Conservation (phyloP, 768 basidiomycete genomes). For the Baorangia bicolor region DNA sequence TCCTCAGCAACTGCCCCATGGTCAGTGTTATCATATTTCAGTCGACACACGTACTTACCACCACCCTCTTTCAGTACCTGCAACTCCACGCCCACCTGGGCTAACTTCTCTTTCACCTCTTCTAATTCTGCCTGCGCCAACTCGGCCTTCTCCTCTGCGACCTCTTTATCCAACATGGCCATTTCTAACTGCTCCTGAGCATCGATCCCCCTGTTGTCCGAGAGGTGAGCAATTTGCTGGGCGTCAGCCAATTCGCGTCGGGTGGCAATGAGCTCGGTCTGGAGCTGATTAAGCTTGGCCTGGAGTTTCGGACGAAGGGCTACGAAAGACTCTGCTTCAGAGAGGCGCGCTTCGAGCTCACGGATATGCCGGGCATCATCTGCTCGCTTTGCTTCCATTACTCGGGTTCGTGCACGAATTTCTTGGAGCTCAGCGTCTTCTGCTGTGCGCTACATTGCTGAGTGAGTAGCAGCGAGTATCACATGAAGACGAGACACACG, state of each 20-base stretch:
- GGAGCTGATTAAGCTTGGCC: conserved; percentile 78
- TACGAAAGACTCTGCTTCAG: conserved; percentile 82
- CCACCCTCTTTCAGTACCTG: conserved; percentile 68
- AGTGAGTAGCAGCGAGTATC: conserved; percentile 10
- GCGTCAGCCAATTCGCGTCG: conserved; percentile 77
- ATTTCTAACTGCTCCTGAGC: conserved; percentile 91
- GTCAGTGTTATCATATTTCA: conserved; percentile 3
- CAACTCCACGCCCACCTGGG: conserved; percentile 80
- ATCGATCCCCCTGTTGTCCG: conserved; percentile 72
- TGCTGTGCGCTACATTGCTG: conserved; percentile 21
- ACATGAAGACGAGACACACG: conserved; percentile 11
- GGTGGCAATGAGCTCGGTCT: conserved; percentile 74
- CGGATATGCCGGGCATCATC: conserved; percentile 85
- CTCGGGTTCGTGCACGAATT: conserved; percentile 76
- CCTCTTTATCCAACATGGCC: conserved; percentile 92
- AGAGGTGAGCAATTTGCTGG: conserved; percentile 68
- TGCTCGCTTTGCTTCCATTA: conserved; percentile 81
- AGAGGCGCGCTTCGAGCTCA: conserved; percentile 79
- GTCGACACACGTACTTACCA: conserved; percentile 17
- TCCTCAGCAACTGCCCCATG: conserved; percentile 22
- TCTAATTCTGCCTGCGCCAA: conserved; percentile 74
- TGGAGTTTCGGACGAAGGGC: conserved; percentile 87
- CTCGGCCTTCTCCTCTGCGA: conserved; percentile 92
- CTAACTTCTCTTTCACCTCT: conserved; percentile 73
- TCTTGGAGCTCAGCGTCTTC: conserved; percentile 75